Evolutionary conservation across 306 rosid species (phyloP).

Genomic region (Vigna hirtella): DNA sequence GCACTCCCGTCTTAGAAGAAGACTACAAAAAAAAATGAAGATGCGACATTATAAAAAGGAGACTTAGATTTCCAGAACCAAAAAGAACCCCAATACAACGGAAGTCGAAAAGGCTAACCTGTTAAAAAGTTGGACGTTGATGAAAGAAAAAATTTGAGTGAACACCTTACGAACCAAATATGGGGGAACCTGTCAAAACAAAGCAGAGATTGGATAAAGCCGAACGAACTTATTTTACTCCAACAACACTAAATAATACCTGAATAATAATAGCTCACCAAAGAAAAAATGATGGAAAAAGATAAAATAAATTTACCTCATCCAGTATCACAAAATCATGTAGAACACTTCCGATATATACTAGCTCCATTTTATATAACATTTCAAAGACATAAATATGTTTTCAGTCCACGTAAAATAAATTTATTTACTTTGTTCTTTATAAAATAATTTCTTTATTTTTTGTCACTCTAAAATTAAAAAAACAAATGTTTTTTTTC

Average conservation of each 20-base stretch:
- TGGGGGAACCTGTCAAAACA: constrained; percentile 60
- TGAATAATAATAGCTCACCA: constrained; percentile 1
- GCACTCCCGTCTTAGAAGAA: constrained; percentile 97
- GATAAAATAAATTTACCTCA: constrained; percentile 20
- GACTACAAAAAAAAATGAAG: constrained; percentile 60
- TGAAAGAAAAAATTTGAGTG: constrained; percentile 85
- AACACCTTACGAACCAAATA: constrained; percentile 89
- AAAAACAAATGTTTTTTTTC: too few species aligned
- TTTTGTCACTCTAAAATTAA: too few species aligned
- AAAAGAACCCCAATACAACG: constrained; percentile 2
- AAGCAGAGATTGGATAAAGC: constrained; percentile 21
- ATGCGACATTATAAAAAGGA: not conserved
- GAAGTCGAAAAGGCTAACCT: constrained; percentile 62
- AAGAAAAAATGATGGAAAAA: constrained; percentile 15
- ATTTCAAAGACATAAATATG: not conserved
- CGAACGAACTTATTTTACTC: constrained; percentile 25
- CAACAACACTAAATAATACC: constrained; percentile 12
- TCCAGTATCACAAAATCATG: constrained; percentile 19
- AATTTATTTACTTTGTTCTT: too few species aligned
- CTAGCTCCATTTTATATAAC: constrained; percentile 3
- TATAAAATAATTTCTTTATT: too few species aligned
- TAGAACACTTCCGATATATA: constrained; percentile 21
- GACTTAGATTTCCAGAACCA: not conserved
- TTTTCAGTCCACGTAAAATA: too few species aligned
- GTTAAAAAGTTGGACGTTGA: constrained; percentile 95